Evolutionary conservation across 139 green algal genomes (phyloP).

Genomic region (Auxenochlorella protothecoides): DNA sequence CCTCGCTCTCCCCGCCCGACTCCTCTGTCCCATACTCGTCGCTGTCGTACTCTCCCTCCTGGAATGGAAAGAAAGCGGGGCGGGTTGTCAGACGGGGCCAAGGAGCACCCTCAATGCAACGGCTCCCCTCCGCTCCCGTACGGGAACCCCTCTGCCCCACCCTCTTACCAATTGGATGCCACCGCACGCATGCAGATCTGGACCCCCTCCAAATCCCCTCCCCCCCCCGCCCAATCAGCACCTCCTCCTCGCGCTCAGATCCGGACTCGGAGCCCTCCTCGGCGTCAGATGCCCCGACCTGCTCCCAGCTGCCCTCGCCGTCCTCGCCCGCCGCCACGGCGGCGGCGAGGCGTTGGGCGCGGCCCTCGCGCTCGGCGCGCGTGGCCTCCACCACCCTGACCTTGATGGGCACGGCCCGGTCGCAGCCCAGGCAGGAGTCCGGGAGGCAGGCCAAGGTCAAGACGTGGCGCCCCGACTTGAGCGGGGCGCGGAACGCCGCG

Average conservation of each 20-base stretch:
- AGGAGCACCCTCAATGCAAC: background rate
- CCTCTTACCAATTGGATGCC: background rate
- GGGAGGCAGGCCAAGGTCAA: constrained; percentile 58
- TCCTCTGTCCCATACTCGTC: constrained; percentile 43
- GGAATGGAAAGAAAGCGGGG: background rate
- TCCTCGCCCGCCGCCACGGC: constrained; percentile 3
- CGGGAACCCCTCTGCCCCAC: background rate
- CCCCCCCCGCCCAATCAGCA: background rate
- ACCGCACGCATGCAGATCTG: constrained; percentile 1
- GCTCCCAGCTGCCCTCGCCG: constrained; percentile 11
- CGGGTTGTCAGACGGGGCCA: background rate
- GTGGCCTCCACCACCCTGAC: constrained; percentile 29
- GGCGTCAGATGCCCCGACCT: constrained; percentile 7
- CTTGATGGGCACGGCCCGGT: constrained; percentile 47
- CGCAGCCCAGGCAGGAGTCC: constrained; percentile 75
- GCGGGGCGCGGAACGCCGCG: constrained; percentile 48
- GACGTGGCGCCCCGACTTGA: constrained; percentile 30
- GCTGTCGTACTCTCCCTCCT: constrained; percentile 24
- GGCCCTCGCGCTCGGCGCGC: constrained; percentile 32
- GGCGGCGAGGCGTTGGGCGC: constrained; percentile 5
- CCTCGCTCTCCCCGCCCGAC: background rate
- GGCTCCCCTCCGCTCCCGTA: background rate
- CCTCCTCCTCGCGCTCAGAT: background rate
- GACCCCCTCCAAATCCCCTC: constrained; percentile 25
- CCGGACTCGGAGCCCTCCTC: constrained; percentile 1